Base-by-base conservation (phyloP, 78 protist species). In the Speleostelium caveatum region DNA sequence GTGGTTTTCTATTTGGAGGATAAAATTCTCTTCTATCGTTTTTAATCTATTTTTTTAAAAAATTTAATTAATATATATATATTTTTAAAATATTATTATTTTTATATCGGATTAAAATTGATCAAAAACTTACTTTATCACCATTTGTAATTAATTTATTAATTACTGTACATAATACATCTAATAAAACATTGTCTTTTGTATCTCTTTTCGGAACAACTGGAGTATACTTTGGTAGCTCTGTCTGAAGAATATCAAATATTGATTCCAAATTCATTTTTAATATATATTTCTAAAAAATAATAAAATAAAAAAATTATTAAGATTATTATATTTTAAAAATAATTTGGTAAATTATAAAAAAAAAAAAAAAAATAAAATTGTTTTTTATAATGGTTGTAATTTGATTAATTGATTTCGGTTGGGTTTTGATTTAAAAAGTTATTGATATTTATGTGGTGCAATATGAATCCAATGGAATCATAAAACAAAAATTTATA, bases 1-100 rank as follows among this genome's bases (percentile, higher is more conserved):
- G 94, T 73, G 86, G 91, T 59, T 83, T 83, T 69, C 91, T 69
- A 83, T 83, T 83, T 67, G 91, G 91, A 42, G 91, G 91, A 69
- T 83, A 83, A 51, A 83, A 83, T 71, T 83, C 79, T 55, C 79
- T 73, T 26, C 79, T 16, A 51, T 73, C 79, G 17, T 51, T 73
- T 56, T 73, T 73, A 33, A 56, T 73, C 79, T 73, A 55, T 5
- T 5, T 19, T n/a, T n/a, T 55, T 55, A 38, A 67, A 67, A 39
- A 12, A 35, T n/a, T n/a, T n/a, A n/a, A n/a, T 45, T 45, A 45
- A 10, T 45, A 45, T 45, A 14, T 45, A 14, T 45, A 10, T 45
- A 14, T 6, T 6, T 45, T 14, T 45, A 45, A 14, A 6, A 14
- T 6, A 45, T 45, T 10, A 45, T 14, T 45, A 14, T 45, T 45